A percentile compares a stretch with the other conserved stretches of the same genome.
phyloP scores from a whole-genome alignment of 805 yeast genomes.

The Kazachstania bromeliacearum region DNA sequence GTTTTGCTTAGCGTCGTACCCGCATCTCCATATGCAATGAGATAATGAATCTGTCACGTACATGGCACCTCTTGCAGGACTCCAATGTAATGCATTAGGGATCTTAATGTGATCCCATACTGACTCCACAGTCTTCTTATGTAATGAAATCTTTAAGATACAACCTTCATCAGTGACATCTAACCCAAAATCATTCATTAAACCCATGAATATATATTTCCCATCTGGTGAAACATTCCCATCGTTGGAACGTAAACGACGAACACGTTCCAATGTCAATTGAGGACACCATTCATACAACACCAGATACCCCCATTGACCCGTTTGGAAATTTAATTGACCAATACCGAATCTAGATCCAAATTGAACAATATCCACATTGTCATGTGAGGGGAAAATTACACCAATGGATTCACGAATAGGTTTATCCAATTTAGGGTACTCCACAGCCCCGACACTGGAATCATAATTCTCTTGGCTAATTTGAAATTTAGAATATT shows the following conservation, averaged over 20 bases:
- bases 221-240: constrained; percentile 75
- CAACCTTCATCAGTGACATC: constrained; percentile 41
- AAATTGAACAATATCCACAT: constrained; percentile 44
- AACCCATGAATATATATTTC: constrained; percentile 60
- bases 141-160: constrained; percentile 35
- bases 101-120: constrained; percentile 38
- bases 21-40: constrained; percentile 39
- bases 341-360: constrained; percentile 64
- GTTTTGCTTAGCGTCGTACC: constrained; percentile 15
- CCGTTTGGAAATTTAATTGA: constrained; percentile 36
- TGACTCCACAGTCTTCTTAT: constrained; percentile 20
- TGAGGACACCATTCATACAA: constrained; percentile 28
- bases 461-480: background rate
- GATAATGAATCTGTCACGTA: constrained; percentile 48
- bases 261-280: constrained; percentile 23
- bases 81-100: constrained; percentile 69
- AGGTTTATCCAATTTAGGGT: constrained; percentile 5
- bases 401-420: constrained; percentile 51
- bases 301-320: constrained; percentile 31
- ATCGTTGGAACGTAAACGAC: constrained; percentile 60
- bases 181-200: constrained; percentile 55
- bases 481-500: constrained; percentile 6
- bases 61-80: constrained; percentile 26
- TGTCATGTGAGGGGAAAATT: constrained; percentile 38
- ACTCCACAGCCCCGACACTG: constrained; percentile 24